Percentiles rank a stretch among this genome's conserved stretches.
Conservation (phyloP, 768 basidiomycete genomes). For the Thelephora ganbajun region DNA sequence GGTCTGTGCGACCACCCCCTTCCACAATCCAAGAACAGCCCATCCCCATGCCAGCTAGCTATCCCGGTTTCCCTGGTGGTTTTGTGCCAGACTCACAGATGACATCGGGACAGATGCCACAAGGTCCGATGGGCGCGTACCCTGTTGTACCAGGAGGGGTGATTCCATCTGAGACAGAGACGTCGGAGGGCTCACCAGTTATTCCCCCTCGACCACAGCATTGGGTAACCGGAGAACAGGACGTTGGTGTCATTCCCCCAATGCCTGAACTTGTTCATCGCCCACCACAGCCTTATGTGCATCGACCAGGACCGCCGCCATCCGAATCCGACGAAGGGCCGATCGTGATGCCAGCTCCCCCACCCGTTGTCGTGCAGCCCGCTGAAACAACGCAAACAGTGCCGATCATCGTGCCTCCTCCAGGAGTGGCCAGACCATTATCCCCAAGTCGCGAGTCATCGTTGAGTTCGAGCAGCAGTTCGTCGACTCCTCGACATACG, state of each 20-base stretch:
- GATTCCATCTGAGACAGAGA: background rate
- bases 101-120: background rate
- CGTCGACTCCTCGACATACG: background rate
- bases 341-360: background rate
- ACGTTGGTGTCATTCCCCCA: background rate
- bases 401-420: background rate
- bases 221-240: background rate
- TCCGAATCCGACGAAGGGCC: background rate
- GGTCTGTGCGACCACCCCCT: conserved; percentile 6
- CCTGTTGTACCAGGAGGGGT: background rate
- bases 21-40: background rate
- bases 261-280: background rate
- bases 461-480: background rate
- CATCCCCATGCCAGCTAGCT: background rate
- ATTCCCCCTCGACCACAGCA: background rate
- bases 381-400: background rate
- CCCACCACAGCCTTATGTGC: background rate
- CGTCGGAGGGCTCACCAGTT: background rate
- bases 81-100: background rate
- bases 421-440: background rate
- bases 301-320: background rate
- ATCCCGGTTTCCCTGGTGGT: background rate
- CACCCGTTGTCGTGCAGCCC: background rate
- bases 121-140: background rate
- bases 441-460: background rate